Evolutionary conservation across 345 rosid species (phyloP), one percentile per base, ranked within the genome.

Genomic region (Dipteronia sinensis): DNA sequence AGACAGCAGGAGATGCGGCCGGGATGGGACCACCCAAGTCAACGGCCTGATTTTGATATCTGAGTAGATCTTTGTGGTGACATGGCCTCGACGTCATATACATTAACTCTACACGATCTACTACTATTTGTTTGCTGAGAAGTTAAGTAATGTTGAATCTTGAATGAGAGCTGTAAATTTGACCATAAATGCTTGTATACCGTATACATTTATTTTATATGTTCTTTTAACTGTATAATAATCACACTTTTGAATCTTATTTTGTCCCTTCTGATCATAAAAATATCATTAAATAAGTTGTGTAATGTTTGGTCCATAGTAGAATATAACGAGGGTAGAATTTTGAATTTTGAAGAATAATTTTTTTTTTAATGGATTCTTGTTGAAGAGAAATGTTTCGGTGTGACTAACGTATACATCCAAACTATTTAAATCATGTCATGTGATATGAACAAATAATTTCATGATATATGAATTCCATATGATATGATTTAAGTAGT

Each of bases 1-100:
- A 70, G 75, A 82, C 81, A 82, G 73, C 69, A 72, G 73, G 84
- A 78, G 84, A 56, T 16, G 79, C 59, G 59, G 65, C 56, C 79
- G 79, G 76, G 65, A 34, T 65, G 81, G 78, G 81, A 65, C 76
- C 59, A 3, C 20, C 4, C 1, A 69, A 74, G 76, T 78, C 84
- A 73, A 73, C 72, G 42, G 17, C 46, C 17, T 23, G 64, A 59
- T 25, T 49, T 7, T 46, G 25, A 5, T 31, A 53, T 13, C 27
- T 64, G 15, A 1, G 17, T 62, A 29, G 31, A 62, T 72, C 19
- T 56, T 12, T 42, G 8, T 44, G 12, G 1, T 77, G 61, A 31
- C 62, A 38, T 65, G 59, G 31, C 55, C 53, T 17, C 23, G 10
- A 71, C 31, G 56, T 78, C 67, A 78, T 6, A 34, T 34, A 34